These are phyloP conservation scores for Cicer pinnatifidum DNA, from an alignment of 306 rosid genomes.

Conservation along the genomic window DNA sequence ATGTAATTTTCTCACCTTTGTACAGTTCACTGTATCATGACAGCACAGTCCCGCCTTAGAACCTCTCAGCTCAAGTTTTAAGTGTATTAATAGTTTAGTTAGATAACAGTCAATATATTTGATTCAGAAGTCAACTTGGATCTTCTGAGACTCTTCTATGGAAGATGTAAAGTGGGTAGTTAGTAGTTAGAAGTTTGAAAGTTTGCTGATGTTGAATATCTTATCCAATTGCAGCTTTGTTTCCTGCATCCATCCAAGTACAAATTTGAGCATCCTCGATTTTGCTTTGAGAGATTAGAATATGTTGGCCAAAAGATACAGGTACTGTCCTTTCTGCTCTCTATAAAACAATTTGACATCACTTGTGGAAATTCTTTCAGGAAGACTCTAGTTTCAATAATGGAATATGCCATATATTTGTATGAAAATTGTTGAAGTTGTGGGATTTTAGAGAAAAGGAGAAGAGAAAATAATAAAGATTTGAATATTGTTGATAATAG, in stretches of 20 bases:
- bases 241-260: constrained; percentile 91
- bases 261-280: constrained; percentile 95
- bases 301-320: constrained; percentile 93
- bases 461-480: too few relatives aligned
- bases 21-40: constrained; percentile 2
- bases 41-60: neutral
- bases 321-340: constrained; percentile 55
- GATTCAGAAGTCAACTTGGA: constrained; percentile 34
- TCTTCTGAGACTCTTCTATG: constrained; percentile 20
- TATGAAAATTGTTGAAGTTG: neutral
- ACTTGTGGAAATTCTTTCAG: constrained; percentile 34
- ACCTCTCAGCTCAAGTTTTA: constrained; percentile 35
- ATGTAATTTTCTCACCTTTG: constrained; percentile 3
- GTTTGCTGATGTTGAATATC: constrained; percentile 43
- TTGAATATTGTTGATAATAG: too few relatives aligned
- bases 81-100: constrained; percentile 14
- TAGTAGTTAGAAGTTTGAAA: constrained; percentile 11
- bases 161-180: constrained; percentile 9
- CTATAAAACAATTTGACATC: constrained; percentile 16
- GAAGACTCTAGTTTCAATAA: constrained; percentile 13
- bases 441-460: too few relatives aligned
- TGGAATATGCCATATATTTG: neutral
- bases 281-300: constrained; percentile 90
- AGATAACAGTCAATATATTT: constrained; percentile 30
- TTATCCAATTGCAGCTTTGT: constrained; percentile 68